Percentiles rank a stretch among this genome's conserved stretches.
phyloP scores from a whole-genome alignment of 2,329 filamentous ascomycete species.

The Blumeria hordei region DNA sequence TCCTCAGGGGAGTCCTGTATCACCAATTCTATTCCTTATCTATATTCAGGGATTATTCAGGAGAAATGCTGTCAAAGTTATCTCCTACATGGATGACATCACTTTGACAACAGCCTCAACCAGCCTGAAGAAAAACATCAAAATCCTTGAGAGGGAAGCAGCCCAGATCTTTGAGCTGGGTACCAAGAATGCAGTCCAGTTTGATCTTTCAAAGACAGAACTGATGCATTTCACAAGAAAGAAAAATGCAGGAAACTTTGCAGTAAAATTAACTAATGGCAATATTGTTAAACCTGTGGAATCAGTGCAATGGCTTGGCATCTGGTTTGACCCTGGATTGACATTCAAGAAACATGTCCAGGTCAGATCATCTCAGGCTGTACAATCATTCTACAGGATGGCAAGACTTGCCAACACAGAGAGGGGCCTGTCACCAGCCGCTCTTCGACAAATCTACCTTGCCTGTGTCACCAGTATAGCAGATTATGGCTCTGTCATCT shows the following conservation, averaged over 20 bases:
- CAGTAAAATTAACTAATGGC: not conserved
- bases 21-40: no score
- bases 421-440: not conserved
- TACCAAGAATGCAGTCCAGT: not conserved
- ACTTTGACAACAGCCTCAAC: no score
- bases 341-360: not conserved
- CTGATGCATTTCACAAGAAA: not conserved
- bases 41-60: no score
- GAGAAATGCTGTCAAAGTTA: no score
- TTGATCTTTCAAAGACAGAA: not conserved
- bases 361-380: not conserved
- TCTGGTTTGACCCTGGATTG: not conserved
- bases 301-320: not conserved
- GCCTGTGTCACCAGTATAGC: not conserved
- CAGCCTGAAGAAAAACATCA: no score
- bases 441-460: not conserved
- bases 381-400: not conserved
- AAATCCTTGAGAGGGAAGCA: no score
- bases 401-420: not conserved
- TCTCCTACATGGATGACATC: no score
- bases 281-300: not conserved
- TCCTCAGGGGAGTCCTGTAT: no score
- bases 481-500: not conserved
- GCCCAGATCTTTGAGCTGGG: no score
- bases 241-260: not conserved